Evolutionary conservation across 108 stramenopile species (phyloP), one percentile per base, ranked within the genome.

Genomic region (Pseudonitzschia pungens): DNA sequence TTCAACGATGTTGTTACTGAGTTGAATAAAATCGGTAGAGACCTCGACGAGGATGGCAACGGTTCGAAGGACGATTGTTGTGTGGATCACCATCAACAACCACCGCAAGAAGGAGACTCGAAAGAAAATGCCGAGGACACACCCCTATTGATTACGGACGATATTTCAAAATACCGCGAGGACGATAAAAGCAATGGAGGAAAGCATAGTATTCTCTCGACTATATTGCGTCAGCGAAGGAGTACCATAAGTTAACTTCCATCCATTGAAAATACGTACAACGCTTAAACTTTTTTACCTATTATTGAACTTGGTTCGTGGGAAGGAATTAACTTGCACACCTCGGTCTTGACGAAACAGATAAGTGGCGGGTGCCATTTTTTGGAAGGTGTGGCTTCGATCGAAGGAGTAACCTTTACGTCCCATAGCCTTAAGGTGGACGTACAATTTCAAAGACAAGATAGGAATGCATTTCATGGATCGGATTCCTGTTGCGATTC

Each of bases 1-100:
- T 96, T 99, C 86, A 85, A 78, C 58, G 79, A 89, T 45, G 94
- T 98, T 78, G 91, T 95, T 3, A 77, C 74, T n/a, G 81, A 87
- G 59, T 73, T 97, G 28, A 89, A 90, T 65, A 70, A 59, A 21
- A 59, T 97, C 14, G 52, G 77, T 9, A 68, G 73, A 40, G 14
- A 53, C 6, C 12, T 73, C 8, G 77, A 63, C 20, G 48, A 55
- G 18, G 29, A 69, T 28, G 20, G 64, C 52, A 70, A 58, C 8
- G 28, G 50, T 51, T n/a, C n/a, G n/a, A n/a, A 15, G 15, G 24
- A 58, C 9, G 27, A 58, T 58, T 4, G 10, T 14, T 27, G 21
- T 58, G 57, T 15, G 9, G 29, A 9, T 58, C 26, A 27, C 10
- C 22, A 27, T 26, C 22, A 58, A 26, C 21, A 31, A 0, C 4